These are phyloP conservation scores for Yamadazyma atmosphaerica DNA, from an alignment of 1,139 yeast genomes.

Conservation along the genomic window DNA sequence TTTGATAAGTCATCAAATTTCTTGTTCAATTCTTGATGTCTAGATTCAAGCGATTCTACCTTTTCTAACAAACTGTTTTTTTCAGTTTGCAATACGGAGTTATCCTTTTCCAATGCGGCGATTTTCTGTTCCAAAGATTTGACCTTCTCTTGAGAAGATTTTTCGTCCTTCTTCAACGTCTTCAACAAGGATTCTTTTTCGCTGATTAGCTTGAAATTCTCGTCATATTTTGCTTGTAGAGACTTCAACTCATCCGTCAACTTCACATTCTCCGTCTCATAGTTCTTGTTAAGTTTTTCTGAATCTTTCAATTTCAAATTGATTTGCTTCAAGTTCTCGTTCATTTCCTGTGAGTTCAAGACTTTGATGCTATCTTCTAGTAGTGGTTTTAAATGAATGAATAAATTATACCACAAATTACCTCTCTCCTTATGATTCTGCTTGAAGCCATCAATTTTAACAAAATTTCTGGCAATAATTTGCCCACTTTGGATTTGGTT, in stretches of 20 bases:
- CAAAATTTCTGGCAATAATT: slow-evolving; percentile 63
- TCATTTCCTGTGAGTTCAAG: slow-evolving; percentile 54
- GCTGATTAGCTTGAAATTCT: slow-evolving; percentile 25
- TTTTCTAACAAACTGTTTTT: slow-evolving; percentile 17
- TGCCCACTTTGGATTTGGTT: slow-evolving; percentile 71
- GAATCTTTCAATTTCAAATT: slow-evolving; percentile 40
- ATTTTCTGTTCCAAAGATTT: slow-evolving; percentile 16
- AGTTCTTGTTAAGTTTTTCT: slow-evolving; percentile 40
- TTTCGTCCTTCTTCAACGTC: slow-evolving; percentile 26
- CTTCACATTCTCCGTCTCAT: slow-evolving; percentile 50
- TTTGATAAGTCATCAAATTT: slow-evolving; percentile 19
- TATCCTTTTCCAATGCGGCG: slow-evolving; percentile 18
- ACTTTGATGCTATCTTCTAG: slow-evolving; percentile 65
- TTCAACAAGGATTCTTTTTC: slow-evolving; percentile 28
- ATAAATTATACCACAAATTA: slow-evolving; percentile 82
- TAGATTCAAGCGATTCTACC: slow-evolving; percentile 18
- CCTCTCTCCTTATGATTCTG: slow-evolving; percentile 17
- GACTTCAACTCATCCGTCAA: slow-evolving; percentile 48
- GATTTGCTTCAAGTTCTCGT: slow-evolving; percentile 44
- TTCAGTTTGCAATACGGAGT: slow-evolving; percentile 17
- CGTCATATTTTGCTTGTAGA: slow-evolving; percentile 44
- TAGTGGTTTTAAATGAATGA: slow-evolving; percentile 73
- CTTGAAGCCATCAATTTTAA: slow-evolving; percentile 50
- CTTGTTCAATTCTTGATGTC: slow-evolving; percentile 26
- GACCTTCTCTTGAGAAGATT: slow-evolving; percentile 20